Conservation (phyloP, 768 basidiomycete species). For the Exsudoporus frostii region DNA sequence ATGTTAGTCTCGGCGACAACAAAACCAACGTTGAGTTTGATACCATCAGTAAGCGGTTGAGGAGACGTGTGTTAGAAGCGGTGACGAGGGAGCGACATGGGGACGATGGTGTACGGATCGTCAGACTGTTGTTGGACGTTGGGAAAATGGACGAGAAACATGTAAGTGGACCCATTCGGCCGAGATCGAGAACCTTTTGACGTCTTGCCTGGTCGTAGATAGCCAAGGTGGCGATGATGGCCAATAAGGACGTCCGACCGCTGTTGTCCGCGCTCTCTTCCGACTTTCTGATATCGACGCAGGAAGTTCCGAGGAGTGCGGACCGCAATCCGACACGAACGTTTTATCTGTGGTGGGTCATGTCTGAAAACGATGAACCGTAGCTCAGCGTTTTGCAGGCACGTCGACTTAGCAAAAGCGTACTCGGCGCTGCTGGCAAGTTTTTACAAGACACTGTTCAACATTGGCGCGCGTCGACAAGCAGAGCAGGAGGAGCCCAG, state of each 20-base stretch:
- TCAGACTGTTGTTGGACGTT: conserved; percentile 72
- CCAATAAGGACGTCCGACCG: conserved; percentile 81
- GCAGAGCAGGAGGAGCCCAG: conserved; percentile 67
- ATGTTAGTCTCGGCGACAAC: conserved; percentile 64
- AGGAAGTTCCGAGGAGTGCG: conserved; percentile 88
- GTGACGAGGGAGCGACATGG: conserved; percentile 83
- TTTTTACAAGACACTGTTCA: conserved; percentile 88
- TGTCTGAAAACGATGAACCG: background rate
- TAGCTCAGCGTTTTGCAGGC: conserved; percentile 48
- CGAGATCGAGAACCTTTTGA: background rate
- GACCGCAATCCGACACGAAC: conserved; percentile 87
- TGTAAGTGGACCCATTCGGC: conserved; percentile 39
- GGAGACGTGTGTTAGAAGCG: conserved; percentile 69
- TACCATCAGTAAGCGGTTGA: conserved; percentile 61
- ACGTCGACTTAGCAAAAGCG: conserved; percentile 81
- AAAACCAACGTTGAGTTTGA: conserved; percentile 83
- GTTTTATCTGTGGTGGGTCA: conserved; percentile 82
- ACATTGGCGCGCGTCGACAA: conserved; percentile 70
- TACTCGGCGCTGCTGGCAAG: conserved; percentile 72
- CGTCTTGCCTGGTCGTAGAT: conserved; percentile 51
- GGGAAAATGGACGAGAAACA: conserved; percentile 96
- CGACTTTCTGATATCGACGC: conserved; percentile 82
- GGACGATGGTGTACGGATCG: conserved; percentile 74
- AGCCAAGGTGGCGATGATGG: conserved; percentile 90
- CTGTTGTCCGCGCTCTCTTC: conserved; percentile 74